Evolutionary conservation across 495 filamentous ascomycete genomes (phyloP), one percentile per base, ranked within the genome.

Genomic region (Entonaema liquescens): DNA sequence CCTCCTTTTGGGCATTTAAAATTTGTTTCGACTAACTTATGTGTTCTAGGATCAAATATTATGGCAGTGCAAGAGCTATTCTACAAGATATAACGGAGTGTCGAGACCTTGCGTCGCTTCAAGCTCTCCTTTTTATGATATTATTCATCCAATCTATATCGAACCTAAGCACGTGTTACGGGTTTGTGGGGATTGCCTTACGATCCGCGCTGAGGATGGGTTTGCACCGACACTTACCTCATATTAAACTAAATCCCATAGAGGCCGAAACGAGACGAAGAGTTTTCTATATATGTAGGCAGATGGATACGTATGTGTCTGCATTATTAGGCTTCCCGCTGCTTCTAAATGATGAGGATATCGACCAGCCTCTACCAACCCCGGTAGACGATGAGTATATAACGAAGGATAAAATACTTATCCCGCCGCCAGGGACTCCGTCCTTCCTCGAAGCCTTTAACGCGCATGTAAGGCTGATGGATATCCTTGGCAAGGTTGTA

Each of bases 301-400:
- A 95, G 72, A 92, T 98, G 90, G 95, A 98, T 70, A 94, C 90
- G 25, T 97, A 97, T 76, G 92, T 98, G 19, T 93, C 93, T 58
- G 94, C 93, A 5, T 81, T 97, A 53, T 82, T 98, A 17, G 95
- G 95, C 12, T 87, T 98, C 26, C 95, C 95, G 1, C 83, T 92
- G 61, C 91, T 94, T 77, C 84, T 98, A 40, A 91, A 88, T 69
- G 89, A 93, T 57, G 93, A 97, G 54, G 95, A 98, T 74, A 90
- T 98, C 69, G 95, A 98, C 75, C 95, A 98, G 77, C 91, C 93
- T 62, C 87, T 91, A 44, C 95, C 95, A 7, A 79, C 89, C 57
- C 90, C 94, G 64, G 85, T 97, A n/a, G 93, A 98, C 70, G 94
- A 96, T 73, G 91, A 97, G 59, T 96, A 88, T 77, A 97, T 98